Conservation (phyloP, 2,329 filamentous ascomycete genomes). For the Shiraia bambusicola region DNA sequence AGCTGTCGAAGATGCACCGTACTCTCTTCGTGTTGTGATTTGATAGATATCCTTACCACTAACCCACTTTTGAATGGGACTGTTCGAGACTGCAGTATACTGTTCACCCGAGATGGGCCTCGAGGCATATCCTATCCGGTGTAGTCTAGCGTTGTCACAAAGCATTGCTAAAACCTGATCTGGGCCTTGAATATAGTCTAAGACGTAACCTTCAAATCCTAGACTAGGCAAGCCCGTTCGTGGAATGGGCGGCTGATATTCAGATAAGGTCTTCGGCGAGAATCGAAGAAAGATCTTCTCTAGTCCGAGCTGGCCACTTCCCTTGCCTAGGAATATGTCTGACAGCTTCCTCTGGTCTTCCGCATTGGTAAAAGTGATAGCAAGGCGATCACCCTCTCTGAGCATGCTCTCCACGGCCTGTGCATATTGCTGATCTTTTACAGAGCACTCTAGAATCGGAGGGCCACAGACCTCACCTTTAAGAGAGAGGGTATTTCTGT, state of each 20-base stretch:
- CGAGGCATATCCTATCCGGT: conserved; percentile 67
- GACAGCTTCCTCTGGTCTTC: conserved; percentile 75
- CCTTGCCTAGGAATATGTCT: conserved; percentile 58
- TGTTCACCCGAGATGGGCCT: conserved; percentile 66
- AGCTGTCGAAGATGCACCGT: conserved; percentile 73
- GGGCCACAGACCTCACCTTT: conserved; percentile 78
- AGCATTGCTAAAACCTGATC: conserved; percentile 84
- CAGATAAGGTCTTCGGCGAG: conserved; percentile 55
- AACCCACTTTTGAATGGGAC: conserved; percentile 68
- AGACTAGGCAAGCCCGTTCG: conserved; percentile 56
- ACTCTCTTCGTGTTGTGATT: conserved; percentile 73
- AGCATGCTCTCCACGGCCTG: conserved; percentile 62
- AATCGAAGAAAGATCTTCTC: conserved; percentile 72
- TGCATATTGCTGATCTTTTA: conserved; percentile 71
- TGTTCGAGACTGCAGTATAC: conserved; percentile 64
- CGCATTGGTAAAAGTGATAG: conserved; percentile 73
- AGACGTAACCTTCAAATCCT: conserved; percentile 78
- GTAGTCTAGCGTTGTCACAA: conserved; percentile 70
- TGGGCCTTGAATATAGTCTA: conserved; percentile 79
- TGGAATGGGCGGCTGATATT: conserved; percentile 59
- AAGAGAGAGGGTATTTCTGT: conserved; percentile 62
- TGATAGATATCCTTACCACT: conserved; percentile 58
- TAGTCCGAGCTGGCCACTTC: conserved; percentile 55
- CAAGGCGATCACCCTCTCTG: conserved; percentile 53
- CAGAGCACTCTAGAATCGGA: conserved; percentile 74